phyloP scores from a whole-genome alignment of 345 rosid genomes.

The Bruguiera gymnorhiza region DNA sequence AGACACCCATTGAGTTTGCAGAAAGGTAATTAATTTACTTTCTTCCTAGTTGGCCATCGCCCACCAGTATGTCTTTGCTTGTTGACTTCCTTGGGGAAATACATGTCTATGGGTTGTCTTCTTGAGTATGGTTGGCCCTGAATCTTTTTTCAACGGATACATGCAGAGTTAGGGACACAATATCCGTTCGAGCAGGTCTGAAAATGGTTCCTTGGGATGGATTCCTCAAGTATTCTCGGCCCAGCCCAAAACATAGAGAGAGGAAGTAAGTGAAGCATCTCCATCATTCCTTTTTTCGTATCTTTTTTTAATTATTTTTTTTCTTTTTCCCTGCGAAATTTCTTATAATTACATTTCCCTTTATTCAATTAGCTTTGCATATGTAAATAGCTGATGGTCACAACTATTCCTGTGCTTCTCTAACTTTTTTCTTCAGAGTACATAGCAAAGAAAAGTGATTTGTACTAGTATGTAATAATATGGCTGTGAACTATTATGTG shows the following conservation, averaged over 20 bases:
- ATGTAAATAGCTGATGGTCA: not conserved
- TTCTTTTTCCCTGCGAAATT: not conserved
- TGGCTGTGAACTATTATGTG: not conserved
- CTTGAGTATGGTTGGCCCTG: not conserved
- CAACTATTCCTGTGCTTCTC: not conserved
- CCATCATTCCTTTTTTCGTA: not conserved
- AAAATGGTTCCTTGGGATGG: conserved; percentile 99
- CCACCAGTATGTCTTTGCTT: not conserved
- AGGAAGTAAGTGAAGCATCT: conserved; percentile 62
- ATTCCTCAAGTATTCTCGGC: conserved; percentile 89
- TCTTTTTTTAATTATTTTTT: not conserved
- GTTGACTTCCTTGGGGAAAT: not conserved
- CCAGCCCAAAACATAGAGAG: conserved; percentile 93
- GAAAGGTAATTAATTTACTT: conserved; percentile 57
- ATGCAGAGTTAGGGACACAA: conserved; percentile 84
- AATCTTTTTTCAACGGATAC: conserved; percentile 6
- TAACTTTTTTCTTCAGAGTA: not conserved
- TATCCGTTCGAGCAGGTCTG: conserved; percentile 87
- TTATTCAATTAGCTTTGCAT: not conserved
- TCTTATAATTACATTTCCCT: not conserved
- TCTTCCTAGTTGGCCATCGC: too few species aligned
- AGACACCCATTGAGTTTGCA: conserved; percentile 92
- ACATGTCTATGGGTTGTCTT: not conserved
- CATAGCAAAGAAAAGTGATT: not conserved
- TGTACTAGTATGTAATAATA: not conserved